These are phyloP conservation scores for Falciphora oryzae DNA, from an alignment of 2,329 filamentous ascomycete genomes.

Conservation along the genomic window DNA sequence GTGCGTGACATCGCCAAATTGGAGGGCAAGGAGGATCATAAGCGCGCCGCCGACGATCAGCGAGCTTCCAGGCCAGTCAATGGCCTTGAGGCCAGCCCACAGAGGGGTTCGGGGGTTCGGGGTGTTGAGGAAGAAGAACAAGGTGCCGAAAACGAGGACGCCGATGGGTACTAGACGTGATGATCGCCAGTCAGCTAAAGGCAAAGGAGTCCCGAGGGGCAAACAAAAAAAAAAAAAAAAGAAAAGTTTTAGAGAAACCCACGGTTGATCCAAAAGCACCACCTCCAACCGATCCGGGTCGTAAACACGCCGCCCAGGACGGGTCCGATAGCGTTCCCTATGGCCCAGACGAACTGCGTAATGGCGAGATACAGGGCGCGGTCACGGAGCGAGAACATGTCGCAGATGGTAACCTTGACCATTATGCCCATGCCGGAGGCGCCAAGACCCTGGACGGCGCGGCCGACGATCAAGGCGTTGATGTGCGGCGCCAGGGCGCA, in stretches of 20 bases:
- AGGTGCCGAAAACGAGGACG: slow-evolving; percentile 38
- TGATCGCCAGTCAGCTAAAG: not conserved
- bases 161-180: slow-evolving; percentile 19
- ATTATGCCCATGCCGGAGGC: slow-evolving; percentile 54
- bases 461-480: slow-evolving; percentile 46
- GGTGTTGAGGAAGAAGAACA: slow-evolving; percentile 58
- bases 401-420: slow-evolving; percentile 53
- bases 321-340: slow-evolving; percentile 16
- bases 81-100: slow-evolving; percentile 55
- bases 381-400: slow-evolving; percentile 26
- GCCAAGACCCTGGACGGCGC: slow-evolving; percentile 52
- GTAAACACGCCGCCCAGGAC: slow-evolving; percentile 18
- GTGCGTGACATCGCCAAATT: slow-evolving; percentile 52
- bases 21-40: slow-evolving; percentile 65
- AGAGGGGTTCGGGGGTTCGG: slow-evolving; percentile 62
- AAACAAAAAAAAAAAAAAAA: too few relatives aligned
- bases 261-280: slow-evolving; percentile 63
- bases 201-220: too few relatives aligned
- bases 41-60: slow-evolving; percentile 56
- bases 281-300: slow-evolving; percentile 47
- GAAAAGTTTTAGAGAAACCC: not conserved
- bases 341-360: slow-evolving; percentile 19
- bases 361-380: slow-evolving; percentile 20
- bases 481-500: slow-evolving; percentile 46
- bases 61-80: slow-evolving; percentile 46